Evolutionary conservation across 78 protist species (phyloP).

Genomic region (Dictyostelium capitatum): DNA sequence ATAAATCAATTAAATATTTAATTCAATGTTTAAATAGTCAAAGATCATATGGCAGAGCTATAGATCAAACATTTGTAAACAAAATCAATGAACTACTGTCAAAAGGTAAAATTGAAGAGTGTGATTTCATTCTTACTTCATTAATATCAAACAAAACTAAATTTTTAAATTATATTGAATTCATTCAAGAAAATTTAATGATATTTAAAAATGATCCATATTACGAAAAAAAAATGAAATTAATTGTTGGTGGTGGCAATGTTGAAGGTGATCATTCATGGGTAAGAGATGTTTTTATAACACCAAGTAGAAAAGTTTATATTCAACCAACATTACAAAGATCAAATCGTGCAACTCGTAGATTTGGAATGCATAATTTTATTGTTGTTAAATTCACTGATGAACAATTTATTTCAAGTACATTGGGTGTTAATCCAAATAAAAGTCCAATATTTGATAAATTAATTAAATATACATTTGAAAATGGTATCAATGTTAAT

Average conservation of each 20-base stretch:
- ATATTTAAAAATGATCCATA: not conserved
- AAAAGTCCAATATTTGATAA: not conserved
- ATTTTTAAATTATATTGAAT: not conserved
- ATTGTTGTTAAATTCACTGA: constrained; percentile 15
- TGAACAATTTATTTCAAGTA: not conserved
- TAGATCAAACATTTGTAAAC: not conserved
- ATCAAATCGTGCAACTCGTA: constrained; percentile 15
- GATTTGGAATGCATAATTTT: constrained; percentile 10
- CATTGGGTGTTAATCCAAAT: not conserved
- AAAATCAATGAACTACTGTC: not conserved
- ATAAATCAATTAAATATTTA: not conserved
- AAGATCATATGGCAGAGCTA: not conserved
- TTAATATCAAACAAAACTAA: not conserved
- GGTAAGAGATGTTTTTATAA: constrained; percentile 14
- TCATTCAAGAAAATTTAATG: not conserved
- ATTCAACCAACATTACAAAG: not conserved
- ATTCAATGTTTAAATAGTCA: not conserved
- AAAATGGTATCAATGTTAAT: not conserved
- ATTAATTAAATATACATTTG: not conserved
- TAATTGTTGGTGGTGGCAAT: too few species aligned
- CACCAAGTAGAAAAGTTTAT: constrained; percentile 31
- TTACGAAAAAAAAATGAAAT: not conserved
- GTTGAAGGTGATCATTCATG: not conserved
- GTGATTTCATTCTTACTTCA: not conserved
- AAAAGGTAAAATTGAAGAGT: not conserved